Percentiles rank a stretch among this genome's conserved stretches.
phyloP scores from a whole-genome alignment of 1,284 basidiomycete species.

The Pseudozyma sp. region DNA sequence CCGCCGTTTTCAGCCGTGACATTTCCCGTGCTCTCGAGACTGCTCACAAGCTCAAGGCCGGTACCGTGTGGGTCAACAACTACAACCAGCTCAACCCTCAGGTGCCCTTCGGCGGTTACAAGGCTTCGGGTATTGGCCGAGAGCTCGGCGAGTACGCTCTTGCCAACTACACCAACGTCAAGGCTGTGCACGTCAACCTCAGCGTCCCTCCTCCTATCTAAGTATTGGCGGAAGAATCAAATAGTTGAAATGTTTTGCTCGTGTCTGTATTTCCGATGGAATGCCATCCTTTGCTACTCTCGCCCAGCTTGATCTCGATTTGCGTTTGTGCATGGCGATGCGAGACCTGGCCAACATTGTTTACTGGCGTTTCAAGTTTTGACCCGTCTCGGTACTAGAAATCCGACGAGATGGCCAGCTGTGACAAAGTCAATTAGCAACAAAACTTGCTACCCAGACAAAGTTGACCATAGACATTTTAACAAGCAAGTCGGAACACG shows the following conservation, averaged over 20 bases:
- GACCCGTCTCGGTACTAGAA: too few relatives aligned
- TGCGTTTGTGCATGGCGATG: not conserved
- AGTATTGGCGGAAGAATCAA: not conserved
- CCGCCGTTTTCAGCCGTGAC: conserved; percentile 85
- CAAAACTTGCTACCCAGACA: too few relatives aligned
- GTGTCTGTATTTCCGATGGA: conserved; percentile 34
- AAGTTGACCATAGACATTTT: too few relatives aligned
- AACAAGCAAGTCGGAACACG: too few relatives aligned
- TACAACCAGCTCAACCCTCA: conserved; percentile 56
- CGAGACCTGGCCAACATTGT: too few relatives aligned
- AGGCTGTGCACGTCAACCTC: conserved; percentile 84
- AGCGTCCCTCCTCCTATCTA: conserved; percentile 55
- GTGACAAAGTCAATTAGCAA: too few relatives aligned
- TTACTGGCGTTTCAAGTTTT: too few relatives aligned
- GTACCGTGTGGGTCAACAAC: conserved; percentile 82
- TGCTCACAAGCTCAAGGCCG: conserved; percentile 82
- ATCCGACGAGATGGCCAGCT: too few relatives aligned
- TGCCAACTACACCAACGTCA: conserved; percentile 83
- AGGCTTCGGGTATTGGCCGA: conserved; percentile 64
- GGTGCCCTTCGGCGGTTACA: conserved; percentile 57
- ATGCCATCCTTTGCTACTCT: conserved; percentile 13
- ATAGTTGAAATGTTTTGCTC: conserved; percentile 1
- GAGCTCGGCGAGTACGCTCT: conserved; percentile 67
- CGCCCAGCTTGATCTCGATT: not conserved
- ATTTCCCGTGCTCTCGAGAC: conserved; percentile 80